Base-by-base conservation (phyloP, 768 basidiomycete genomes). In the Kwoniella dejecticola region DNA sequence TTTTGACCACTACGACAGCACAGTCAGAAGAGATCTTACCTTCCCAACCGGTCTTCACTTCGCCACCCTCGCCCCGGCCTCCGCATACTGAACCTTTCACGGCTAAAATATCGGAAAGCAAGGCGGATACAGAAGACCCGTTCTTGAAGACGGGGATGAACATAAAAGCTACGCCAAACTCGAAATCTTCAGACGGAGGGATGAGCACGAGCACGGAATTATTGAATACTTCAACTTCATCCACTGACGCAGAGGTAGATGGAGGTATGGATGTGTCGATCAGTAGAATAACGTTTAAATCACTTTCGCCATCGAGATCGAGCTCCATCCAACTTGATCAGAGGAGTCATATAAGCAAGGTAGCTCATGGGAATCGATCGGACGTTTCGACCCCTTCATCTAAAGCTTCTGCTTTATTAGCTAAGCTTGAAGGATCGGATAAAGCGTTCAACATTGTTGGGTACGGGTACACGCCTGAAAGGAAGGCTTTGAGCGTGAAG, bases 321-420 rank as follows among this genome's bases (percentile, higher is more conserved):
- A n/a, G 8, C 36, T 8, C 36, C 36, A 8, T 38, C 36, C 8
- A 38, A 38, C 8, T 38, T 38, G 36, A 38, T 38, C 36, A 38
- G 17, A 38, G 8, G 8, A 48, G 23, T 4, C 26, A 13, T 27
- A 48, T 15, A 38, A 48, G 23, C 29, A 48, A 48, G 15, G 15
- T 24, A 30, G 48, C 48, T n/a, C 24, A 31, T 50, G 48, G 48
- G 19, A 50, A 24, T 50, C n/a, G 60, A 49, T 54, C 52, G 29
- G 60, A 62, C 19, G 60, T 62, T 5, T 62, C 60, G 5, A 62
- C 60, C 4, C 60, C 60, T 4, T 45, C 21, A 10, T 45, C 40
- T 21, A 62, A 53, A 45, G 60, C 60, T 11, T 42, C 53, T n/a
- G 47, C 38, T 42, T 49, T 62, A 42, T 21, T 62, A n/a, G 60